Evolutionary conservation across 2,329 filamentous ascomycete species (phyloP).

Genomic region (Arachnomyces sp.): DNA sequence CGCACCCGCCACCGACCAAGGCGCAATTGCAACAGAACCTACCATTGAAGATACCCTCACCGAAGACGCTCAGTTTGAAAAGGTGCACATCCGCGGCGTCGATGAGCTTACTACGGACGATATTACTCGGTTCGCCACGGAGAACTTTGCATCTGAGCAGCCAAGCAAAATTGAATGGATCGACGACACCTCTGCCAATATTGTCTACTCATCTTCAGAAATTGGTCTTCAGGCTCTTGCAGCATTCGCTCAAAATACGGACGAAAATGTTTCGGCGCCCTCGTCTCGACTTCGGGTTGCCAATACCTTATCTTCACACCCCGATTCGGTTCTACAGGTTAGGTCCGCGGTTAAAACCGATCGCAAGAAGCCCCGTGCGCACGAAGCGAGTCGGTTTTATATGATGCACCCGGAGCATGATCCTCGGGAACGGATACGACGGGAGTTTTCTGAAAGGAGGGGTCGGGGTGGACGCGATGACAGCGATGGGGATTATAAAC

Average conservation of each 20-base stretch:
- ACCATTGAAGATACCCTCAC: slow-evolving; percentile 9
- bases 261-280: slow-evolving; percentile 42
- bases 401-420: slow-evolving; percentile 85
- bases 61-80: slow-evolving; percentile 42
- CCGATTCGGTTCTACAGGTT: slow-evolving; percentile 62
- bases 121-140: slow-evolving; percentile 65
- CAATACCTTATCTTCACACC: slow-evolving; percentile 60
- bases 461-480: slow-evolving; percentile 28
- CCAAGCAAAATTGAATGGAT: slow-evolving; percentile 80
- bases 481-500: slow-evolving; percentile 36
- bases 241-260: slow-evolving; percentile 36
- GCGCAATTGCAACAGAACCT: neutral
- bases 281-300: slow-evolving; percentile 60
- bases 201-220: slow-evolving; percentile 60
- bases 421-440: slow-evolving; percentile 62
- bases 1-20: too few relatives aligned
- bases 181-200: slow-evolving; percentile 82
- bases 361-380: slow-evolving; percentile 70
- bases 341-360: slow-evolving; percentile 69
- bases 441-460: slow-evolving; percentile 42
- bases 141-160: slow-evolving; percentile 54
- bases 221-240: slow-evolving; percentile 48
- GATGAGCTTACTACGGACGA: slow-evolving; percentile 74
- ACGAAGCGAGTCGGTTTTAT: slow-evolving; percentile 81
- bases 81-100: slow-evolving; percentile 78